Conservation (phyloP, 306 rosid genomes). For the Lotus japonicus region DNA sequence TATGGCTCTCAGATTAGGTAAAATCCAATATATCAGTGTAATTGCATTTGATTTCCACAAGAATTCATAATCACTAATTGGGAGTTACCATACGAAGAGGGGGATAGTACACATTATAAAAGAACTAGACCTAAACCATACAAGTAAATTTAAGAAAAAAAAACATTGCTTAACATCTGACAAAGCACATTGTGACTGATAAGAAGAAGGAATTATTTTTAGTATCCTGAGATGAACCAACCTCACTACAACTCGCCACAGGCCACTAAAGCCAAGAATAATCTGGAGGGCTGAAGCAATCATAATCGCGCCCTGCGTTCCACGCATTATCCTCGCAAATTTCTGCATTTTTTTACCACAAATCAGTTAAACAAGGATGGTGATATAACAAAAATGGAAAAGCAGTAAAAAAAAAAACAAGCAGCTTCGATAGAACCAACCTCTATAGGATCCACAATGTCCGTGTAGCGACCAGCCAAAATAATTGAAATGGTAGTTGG, state of each 20-base stretch:
- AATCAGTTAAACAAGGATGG: not conserved
- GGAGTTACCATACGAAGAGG: not conserved
- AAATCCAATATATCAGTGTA: not conserved
- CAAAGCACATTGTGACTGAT: not conserved
- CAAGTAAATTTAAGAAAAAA: not conserved
- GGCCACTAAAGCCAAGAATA: constrained; percentile 94
- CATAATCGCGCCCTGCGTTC: constrained; percentile 90
- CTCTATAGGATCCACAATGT: constrained; percentile 63
- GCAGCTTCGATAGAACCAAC: constrained; percentile 27
- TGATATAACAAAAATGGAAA: not conserved
- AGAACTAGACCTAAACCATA: not conserved
- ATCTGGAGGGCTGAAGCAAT: constrained; percentile 87
- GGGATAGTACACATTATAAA: not conserved
- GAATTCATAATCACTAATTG: not conserved
- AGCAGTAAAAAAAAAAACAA: not conserved
- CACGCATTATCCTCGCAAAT: constrained; percentile 87
- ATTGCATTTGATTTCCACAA: not conserved
- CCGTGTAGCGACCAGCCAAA: constrained; percentile 76
- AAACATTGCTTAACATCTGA: not conserved
- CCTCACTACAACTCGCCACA: constrained; percentile 95
- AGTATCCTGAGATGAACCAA: constrained; percentile 19
- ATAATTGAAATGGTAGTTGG: constrained; percentile 91
- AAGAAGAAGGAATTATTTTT: not conserved
- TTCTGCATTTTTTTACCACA: constrained; percentile 45
- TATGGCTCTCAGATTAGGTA: not conserved